A percentile compares a stretch with the other conserved stretches of the same genome.
These are phyloP conservation scores for Penicillium sumatraense DNA, from an alignment of 2,329 filamentous ascomycete genomes.

Conservation along the genomic window DNA sequence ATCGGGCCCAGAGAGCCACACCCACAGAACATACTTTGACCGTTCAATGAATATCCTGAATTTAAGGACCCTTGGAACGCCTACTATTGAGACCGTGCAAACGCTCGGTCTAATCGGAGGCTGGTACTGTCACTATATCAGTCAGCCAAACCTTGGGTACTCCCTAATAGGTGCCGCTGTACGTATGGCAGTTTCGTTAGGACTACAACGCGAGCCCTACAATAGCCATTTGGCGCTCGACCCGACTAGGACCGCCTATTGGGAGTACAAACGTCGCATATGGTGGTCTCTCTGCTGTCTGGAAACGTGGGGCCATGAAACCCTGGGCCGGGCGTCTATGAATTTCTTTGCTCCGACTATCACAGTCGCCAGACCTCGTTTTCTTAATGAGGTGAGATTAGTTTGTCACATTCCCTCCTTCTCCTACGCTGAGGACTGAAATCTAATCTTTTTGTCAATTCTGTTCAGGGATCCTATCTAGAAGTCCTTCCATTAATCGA, in stretches of 20 bases:
- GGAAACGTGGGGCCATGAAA: conserved; percentile 72
- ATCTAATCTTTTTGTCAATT: conserved; percentile 1
- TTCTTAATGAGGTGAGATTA: conserved; percentile 34
- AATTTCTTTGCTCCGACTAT: conserved; percentile 68
- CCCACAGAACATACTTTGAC: conserved; percentile 70
- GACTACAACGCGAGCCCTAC: conserved; percentile 66
- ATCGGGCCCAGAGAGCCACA: conserved; percentile 63
- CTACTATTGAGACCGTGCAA: conserved; percentile 72
- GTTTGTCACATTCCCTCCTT: neutral
- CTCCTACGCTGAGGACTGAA: neutral
- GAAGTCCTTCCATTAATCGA: conserved; percentile 71
- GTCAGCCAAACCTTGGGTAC: conserved; percentile 75
- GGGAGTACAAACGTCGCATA: conserved; percentile 65
- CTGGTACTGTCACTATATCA: conserved; percentile 76
- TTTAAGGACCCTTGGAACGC: conserved; percentile 68
- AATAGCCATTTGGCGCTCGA: conserved; percentile 32
- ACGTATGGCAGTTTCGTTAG: conserved; percentile 71
- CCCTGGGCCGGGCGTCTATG: conserved; percentile 69
- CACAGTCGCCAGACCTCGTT: conserved; percentile 64
- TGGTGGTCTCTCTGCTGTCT: conserved; percentile 76
- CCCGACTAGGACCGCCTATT: conserved; percentile 52
- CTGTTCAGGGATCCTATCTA: conserved; percentile 55
- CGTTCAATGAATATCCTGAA: conserved; percentile 65
- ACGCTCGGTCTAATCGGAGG: conserved; percentile 71
- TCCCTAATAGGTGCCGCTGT: conserved; percentile 71